These are phyloP conservation scores for Rhizophora apiculata DNA, from an alignment of 345 rosid genomes.

Conservation along the genomic window DNA sequence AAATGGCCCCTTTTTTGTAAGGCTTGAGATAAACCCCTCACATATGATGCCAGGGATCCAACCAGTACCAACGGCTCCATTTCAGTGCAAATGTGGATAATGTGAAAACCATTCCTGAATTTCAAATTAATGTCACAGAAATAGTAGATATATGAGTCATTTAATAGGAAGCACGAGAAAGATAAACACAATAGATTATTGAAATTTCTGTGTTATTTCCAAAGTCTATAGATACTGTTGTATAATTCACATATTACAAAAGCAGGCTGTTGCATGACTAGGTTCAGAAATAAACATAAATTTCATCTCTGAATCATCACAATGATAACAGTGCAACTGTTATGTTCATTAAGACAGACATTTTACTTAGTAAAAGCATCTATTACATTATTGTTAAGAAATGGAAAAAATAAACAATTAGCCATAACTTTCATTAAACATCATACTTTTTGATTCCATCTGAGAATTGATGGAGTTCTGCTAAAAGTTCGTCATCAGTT, in stretches of 20 bases:
- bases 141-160: constrained; percentile 4
- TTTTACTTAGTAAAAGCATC: neutral
- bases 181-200: too few relatives aligned
- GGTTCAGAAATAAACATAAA: too few relatives aligned
- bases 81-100: constrained; percentile 83
- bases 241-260: too few relatives aligned
- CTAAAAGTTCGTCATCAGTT: constrained; percentile 56
- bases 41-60: constrained; percentile 71
- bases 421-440: neutral
- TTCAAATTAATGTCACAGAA: neutral
- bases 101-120: constrained; percentile 63
- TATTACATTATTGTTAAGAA: neutral
- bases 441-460: constrained; percentile 48
- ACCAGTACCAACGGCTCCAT: constrained; percentile 68
- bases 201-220: too few relatives aligned
- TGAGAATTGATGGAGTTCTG: constrained; percentile 53
- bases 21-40: constrained; percentile 55
- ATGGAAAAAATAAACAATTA: neutral
- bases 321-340: neutral
- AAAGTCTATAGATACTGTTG: too few relatives aligned
- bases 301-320: neutral
- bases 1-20: constrained; percentile 65
- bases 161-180: too few relatives aligned
- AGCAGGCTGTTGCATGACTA: too few relatives aligned
- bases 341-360: too few relatives aligned